Percentiles rank a stretch among this genome's conserved stretches.
Conservation (phyloP, 495 filamentous ascomycete genomes). For the Aspergillus sparsus region DNA sequence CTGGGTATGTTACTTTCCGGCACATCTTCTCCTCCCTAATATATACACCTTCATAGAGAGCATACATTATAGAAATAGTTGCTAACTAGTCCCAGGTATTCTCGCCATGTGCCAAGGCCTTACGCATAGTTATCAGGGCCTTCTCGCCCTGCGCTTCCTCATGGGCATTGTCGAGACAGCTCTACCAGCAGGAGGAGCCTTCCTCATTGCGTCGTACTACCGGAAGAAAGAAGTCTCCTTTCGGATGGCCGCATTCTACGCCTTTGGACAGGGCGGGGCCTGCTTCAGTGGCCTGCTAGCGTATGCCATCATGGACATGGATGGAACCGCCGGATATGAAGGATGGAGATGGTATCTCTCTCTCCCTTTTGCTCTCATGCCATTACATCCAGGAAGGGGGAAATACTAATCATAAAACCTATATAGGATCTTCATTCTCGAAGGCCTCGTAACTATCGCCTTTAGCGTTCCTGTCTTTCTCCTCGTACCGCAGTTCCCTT, state of each 20-base stretch:
- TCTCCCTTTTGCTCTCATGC: too few relatives aligned
- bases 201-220: slow-evolving; percentile 2
- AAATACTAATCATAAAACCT: too few relatives aligned
- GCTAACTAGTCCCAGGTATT: background rate
- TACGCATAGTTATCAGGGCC: background rate
- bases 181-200: background rate
- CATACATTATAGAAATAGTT: too few relatives aligned
- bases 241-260: background rate
- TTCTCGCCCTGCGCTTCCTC: background rate
- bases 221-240: background rate
- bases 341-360: background rate
- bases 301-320: slow-evolving; percentile 1
- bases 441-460: background rate
- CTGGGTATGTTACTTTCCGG: background rate
- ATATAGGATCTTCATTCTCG: background rate
- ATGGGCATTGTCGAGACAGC: slow-evolving; percentile 4
- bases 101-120: slow-evolving; percentile 1
- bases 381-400: too few relatives aligned
- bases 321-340: background rate
- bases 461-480: background rate
- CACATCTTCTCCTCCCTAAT: too few relatives aligned
- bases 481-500: background rate
- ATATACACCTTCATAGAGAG: too few relatives aligned
- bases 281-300: background rate
- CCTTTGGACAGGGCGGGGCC: background rate